These are phyloP conservation scores for Acer negundo DNA, from an alignment of 345 rosid species.

Conservation along the genomic window DNA sequence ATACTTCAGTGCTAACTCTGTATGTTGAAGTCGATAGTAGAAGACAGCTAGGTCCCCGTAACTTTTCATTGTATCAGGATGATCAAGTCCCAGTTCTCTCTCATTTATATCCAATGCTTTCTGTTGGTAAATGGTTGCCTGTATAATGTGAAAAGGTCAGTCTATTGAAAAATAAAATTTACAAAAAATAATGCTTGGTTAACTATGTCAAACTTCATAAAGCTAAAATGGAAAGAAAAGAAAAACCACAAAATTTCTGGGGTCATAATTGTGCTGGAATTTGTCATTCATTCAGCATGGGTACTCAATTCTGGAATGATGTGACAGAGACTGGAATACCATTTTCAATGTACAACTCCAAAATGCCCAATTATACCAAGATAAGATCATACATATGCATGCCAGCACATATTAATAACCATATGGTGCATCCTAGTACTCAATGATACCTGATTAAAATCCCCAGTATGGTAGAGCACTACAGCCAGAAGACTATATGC, in stretches of 20 bases:
- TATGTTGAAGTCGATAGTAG: slow-evolving; percentile 97
- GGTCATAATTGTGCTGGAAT: neutral
- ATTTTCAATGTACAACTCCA: neutral
- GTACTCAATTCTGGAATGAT: too few species aligned
- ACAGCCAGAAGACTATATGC: slow-evolving; percentile 98
- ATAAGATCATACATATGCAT: neutral
- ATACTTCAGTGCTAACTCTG: slow-evolving; percentile 94
- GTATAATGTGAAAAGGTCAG: slow-evolving; percentile 31
- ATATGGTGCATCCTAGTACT: neutral
- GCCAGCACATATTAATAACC: neutral
- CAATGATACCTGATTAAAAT: slow-evolving; percentile 80
- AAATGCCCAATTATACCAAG: neutral
- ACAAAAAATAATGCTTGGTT: neutral
- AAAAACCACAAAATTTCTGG: neutral
- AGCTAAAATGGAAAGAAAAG: neutral
- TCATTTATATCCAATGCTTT: slow-evolving; percentile 97
- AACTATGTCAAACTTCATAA: neutral
- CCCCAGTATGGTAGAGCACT: slow-evolving; percentile 96
- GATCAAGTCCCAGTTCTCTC: slow-evolving; percentile 98
- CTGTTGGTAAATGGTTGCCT: slow-evolving; percentile 98
- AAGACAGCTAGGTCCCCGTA: slow-evolving; percentile 97
- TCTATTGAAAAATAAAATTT: neutral
- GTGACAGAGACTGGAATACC: too few species aligned
- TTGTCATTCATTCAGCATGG: neutral
- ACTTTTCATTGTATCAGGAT: slow-evolving; percentile 99